Conservation (phyloP, 164 flowering plant genomes). For the Macadamia integrifolia region DNA sequence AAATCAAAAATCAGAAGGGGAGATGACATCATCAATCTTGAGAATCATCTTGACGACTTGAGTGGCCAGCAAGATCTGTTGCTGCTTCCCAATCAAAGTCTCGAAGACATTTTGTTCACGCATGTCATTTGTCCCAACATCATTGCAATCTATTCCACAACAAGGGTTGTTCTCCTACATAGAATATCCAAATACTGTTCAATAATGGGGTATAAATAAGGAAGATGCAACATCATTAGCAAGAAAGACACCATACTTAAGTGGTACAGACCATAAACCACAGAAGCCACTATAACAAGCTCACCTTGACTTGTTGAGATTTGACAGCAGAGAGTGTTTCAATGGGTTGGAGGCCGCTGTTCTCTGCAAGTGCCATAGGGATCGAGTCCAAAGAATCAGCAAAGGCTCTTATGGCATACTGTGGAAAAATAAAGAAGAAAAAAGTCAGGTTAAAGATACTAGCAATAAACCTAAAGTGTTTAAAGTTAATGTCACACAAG, state of each 20-base stretch:
- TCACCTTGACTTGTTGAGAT: constrained; percentile 90
- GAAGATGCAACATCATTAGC: no score
- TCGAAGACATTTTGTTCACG: constrained; percentile 91
- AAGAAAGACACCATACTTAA: neutral
- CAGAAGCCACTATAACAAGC: no score
- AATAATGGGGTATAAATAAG: neutral
- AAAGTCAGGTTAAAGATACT: neutral
- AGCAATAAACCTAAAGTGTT: no score
- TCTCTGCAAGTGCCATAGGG: constrained; percentile 99
- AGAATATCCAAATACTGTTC: neutral
- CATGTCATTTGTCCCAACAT: constrained; percentile 97
- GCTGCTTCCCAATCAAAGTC: constrained; percentile 94
- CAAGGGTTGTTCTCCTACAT: constrained; percentile 74
- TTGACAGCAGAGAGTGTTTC: constrained; percentile 93
- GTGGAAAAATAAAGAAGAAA: constrained; percentile 14
- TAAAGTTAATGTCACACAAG: neutral
- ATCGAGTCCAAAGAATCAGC: constrained; percentile 91
- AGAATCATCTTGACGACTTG: constrained; percentile 98
- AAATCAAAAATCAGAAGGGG: constrained; percentile 44
- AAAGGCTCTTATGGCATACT: constrained; percentile 96
- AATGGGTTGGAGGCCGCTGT: constrained; percentile 96
- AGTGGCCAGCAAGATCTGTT: constrained; percentile 85
- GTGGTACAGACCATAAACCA: no score
- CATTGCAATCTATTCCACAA: constrained; percentile 94
- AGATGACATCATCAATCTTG: constrained; percentile 91